phyloP scores from a whole-genome alignment of 1,139 yeast genomes.

The Kurtzmaniella quercitrusa region DNA sequence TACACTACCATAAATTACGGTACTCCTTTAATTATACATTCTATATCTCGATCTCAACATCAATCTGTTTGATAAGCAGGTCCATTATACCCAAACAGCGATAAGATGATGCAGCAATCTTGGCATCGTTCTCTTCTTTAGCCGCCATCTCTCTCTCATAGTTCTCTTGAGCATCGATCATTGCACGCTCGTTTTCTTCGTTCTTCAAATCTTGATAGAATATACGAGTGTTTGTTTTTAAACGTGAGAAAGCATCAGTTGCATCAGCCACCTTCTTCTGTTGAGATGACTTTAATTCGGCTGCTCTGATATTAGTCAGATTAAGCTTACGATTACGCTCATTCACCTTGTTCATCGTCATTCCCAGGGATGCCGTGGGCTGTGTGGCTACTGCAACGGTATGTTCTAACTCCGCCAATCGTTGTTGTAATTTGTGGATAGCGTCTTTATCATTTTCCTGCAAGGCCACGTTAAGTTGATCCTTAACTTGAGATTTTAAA shows the following conservation, averaged over 20 bases:
- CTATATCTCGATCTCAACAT: conserved; percentile 28
- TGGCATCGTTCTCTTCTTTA: conserved; percentile 34
- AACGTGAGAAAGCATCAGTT: conserved; percentile 81
- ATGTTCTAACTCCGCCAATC: conserved; percentile 42
- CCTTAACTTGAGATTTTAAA: conserved; percentile 68
- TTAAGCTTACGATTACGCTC: conserved; percentile 82
- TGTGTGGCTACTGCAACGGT: conserved; percentile 23
- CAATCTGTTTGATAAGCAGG: conserved; percentile 32
- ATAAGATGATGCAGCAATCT: conserved; percentile 40
- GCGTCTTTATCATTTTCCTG: conserved; percentile 57
- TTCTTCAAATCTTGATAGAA: conserved; percentile 58
- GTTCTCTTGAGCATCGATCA: conserved; percentile 35
- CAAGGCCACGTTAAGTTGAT: conserved; percentile 70
- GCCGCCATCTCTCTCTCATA: conserved; percentile 33
- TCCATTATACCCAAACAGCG: conserved; percentile 45
- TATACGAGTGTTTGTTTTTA: conserved; percentile 80
- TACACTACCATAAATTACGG: background rate
- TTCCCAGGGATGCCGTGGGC: conserved; percentile 20
- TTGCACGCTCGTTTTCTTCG: conserved; percentile 43
- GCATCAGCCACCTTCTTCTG: conserved; percentile 48
- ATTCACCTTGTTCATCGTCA: conserved; percentile 59
- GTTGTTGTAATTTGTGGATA: conserved; percentile 50
- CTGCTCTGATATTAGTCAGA: conserved; percentile 70
- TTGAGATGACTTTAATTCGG: conserved; percentile 65
- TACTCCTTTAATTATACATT: background rate